These are phyloP conservation scores for Clathrus columnatus DNA, from an alignment of 768 basidiomycete genomes.

Conservation along the genomic window DNA sequence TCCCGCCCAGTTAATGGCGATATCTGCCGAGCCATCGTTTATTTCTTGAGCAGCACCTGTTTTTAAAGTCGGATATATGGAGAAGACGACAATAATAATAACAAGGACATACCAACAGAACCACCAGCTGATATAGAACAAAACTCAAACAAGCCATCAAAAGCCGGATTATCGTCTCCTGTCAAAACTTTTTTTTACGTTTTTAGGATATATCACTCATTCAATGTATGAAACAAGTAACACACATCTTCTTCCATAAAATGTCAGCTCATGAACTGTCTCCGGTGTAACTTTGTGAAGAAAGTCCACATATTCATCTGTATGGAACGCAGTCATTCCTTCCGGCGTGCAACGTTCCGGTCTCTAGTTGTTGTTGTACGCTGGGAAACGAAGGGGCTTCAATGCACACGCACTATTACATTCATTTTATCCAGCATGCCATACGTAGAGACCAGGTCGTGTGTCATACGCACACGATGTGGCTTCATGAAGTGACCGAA, in stretches of 20 bases:
- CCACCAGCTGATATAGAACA: constrained; percentile 96
- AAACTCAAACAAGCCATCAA: constrained; percentile 95
- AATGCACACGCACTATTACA: constrained; percentile 53
- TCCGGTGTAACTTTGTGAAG: constrained; percentile 84
- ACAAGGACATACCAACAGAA: constrained; percentile 59
- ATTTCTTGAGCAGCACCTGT: constrained; percentile 78
- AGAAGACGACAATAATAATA: background rate
- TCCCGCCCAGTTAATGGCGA: constrained; percentile 95
- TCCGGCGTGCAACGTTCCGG: constrained; percentile 65
- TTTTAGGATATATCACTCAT: constrained; percentile 25
- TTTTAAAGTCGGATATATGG: too few relatives aligned
- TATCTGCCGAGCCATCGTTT: constrained; percentile 67
- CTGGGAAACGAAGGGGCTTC: background rate
- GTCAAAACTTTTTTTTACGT: constrained; percentile 66
- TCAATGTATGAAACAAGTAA: background rate
- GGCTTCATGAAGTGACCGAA: constrained; percentile 94
- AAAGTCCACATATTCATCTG: constrained; percentile 97
- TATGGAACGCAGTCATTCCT: constrained; percentile 87
- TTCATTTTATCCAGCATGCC: constrained; percentile 91
- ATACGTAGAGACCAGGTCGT: constrained; percentile 85
- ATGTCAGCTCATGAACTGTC: constrained; percentile 78
- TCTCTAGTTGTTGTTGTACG: constrained; percentile 31
- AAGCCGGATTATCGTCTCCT: constrained; percentile 94
- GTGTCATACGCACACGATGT: constrained; percentile 87
- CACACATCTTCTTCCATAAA: constrained; percentile 75